Conservation (phyloP, 2,329 filamentous ascomycete species). For the Fusarium sororula region DNA sequence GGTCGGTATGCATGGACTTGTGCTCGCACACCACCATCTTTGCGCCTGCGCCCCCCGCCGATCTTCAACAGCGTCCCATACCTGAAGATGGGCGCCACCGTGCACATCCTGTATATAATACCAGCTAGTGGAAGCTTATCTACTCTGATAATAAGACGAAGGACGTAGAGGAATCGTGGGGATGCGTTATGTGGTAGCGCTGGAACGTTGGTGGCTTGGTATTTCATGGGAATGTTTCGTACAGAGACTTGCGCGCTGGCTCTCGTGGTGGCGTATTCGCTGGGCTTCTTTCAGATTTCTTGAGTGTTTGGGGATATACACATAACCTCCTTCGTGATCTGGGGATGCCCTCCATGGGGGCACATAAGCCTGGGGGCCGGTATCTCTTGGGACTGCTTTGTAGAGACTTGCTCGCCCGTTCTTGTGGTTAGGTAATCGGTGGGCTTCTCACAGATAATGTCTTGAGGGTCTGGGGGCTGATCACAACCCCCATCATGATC, state of each 20-base stretch:
- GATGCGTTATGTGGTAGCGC: slow-evolving; percentile 67
- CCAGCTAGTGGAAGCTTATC: background rate
- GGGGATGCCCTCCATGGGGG: no score
- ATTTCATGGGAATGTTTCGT: slow-evolving; percentile 76
- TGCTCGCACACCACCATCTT: background rate
- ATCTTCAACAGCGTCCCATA: background rate
- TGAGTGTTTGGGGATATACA: no score
- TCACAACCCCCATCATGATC: background rate
- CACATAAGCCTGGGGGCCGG: no score
- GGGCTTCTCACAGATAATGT: slow-evolving; percentile 55
- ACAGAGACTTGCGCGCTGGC: slow-evolving; percentile 61
- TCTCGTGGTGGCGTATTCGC: accelerated
- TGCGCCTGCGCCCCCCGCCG: background rate
- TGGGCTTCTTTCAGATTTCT: no score
- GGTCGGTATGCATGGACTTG: background rate
- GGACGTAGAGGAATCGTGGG: slow-evolving; percentile 79
- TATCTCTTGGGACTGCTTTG: slow-evolving; percentile 70
- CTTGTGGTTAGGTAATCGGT: slow-evolving; percentile 72
- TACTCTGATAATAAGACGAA: slow-evolving; percentile 92
- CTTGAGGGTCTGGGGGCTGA: slow-evolving; percentile 61
- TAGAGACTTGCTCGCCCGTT: slow-evolving; percentile 75
- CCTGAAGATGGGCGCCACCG: background rate
- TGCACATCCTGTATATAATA: background rate
- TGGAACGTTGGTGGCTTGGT: slow-evolving; percentile 77
- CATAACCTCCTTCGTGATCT: no score